Evolutionary conservation across 805 yeast species (phyloP).

Genomic region (Blastobotrys robertii): DNA sequence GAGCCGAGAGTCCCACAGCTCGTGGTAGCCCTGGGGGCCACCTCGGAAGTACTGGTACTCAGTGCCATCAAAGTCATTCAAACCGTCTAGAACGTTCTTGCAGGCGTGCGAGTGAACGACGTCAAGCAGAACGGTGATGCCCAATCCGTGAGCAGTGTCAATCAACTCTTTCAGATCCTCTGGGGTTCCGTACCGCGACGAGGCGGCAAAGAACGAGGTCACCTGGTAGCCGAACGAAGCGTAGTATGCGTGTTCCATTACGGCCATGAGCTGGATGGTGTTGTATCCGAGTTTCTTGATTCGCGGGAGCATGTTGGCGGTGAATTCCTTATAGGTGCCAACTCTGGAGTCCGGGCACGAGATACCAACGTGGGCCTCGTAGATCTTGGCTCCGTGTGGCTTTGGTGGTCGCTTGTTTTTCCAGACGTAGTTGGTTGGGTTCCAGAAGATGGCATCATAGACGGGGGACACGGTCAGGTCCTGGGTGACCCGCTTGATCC

Average conservation of each 20-base stretch:
- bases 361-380: conserved; percentile 91
- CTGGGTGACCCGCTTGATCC: conserved; percentile 76
- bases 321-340: conserved; percentile 80
- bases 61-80: conserved; percentile 89
- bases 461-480: conserved; percentile 34
- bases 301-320: conserved; percentile 69
- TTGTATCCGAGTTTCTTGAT: conserved; percentile 82
- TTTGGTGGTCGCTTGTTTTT: conserved; percentile 52
- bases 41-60: conserved; percentile 92
- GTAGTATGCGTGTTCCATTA: conserved; percentile 98
- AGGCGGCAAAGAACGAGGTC: conserved; percentile 81
- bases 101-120: conserved; percentile 96
- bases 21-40: conserved; percentile 83
- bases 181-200: conserved; percentile 90
- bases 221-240: conserved; percentile 98
- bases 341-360: conserved; percentile 82
- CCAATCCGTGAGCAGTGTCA: conserved; percentile 85
- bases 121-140: conserved; percentile 78
- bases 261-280: conserved; percentile 91
- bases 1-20: conserved; percentile 91
- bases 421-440: conserved; percentile 60
- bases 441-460: conserved; percentile 91
- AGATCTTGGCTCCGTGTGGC: conserved; percentile 54
- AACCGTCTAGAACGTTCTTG: conserved; percentile 87
- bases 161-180: conserved; percentile 86